These are phyloP conservation scores for Dryas drummondii DNA, from an alignment of 306 rosid genomes.

Conservation along the genomic window DNA sequence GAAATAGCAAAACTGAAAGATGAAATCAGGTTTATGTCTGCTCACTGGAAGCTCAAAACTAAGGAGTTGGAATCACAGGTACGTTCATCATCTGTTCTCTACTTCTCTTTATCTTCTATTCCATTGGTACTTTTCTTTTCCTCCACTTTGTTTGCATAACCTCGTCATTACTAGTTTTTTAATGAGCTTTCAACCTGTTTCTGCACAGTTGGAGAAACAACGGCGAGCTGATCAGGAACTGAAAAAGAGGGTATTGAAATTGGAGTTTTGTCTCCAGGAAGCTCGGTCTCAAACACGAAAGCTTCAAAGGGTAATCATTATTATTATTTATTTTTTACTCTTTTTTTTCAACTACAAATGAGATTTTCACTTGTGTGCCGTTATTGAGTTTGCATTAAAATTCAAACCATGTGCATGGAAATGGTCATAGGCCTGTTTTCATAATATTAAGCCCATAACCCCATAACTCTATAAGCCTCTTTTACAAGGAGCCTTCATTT, in stretches of 20 bases:
- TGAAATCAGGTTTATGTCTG: slow-evolving; percentile 76
- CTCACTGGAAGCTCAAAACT: slow-evolving; percentile 89
- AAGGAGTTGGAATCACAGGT: slow-evolving; percentile 97
- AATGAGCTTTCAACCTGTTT: slow-evolving; percentile 25
- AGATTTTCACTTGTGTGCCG: neutral
- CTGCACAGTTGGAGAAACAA: slow-evolving; percentile 86
- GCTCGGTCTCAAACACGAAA: slow-evolving; percentile 89
- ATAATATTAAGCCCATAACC: too few species aligned
- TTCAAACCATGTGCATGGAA: neutral
- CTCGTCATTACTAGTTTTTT: slow-evolving; percentile 17
- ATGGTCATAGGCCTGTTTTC: neutral
- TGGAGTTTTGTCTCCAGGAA: slow-evolving; percentile 95
- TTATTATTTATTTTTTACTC: neutral
- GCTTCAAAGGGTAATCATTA: slow-evolving; percentile 77
- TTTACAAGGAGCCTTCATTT: neutral
- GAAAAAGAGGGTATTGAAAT: slow-evolving; percentile 84
- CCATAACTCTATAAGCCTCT: too few species aligned
- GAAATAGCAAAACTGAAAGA: slow-evolving; percentile 73
- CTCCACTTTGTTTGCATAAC: slow-evolving; percentile 7
- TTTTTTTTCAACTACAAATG: neutral
- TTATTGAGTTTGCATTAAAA: neutral
- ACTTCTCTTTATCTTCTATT: slow-evolving; percentile 1
- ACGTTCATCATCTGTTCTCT: slow-evolving; percentile 22
- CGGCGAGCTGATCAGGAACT: slow-evolving; percentile 88
- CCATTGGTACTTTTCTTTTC: neutral